Conservation (phyloP, 108 stramenopile species). For the Skeletonema potamos region DNA sequence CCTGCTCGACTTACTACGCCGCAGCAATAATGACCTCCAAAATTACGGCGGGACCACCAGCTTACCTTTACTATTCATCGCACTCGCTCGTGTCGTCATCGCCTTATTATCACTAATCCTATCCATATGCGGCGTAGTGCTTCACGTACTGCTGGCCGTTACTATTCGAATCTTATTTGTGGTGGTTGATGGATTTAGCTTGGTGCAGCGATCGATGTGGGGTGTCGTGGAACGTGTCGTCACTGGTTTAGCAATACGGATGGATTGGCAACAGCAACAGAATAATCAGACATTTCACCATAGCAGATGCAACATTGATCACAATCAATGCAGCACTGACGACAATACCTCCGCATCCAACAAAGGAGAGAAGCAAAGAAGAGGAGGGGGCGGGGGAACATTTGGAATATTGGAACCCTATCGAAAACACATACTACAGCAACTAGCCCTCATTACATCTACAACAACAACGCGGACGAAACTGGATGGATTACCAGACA, state of each 20-base stretch:
- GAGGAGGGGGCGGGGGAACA: background rate
- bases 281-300: background rate
- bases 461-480: conserved; percentile 39
- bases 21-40: background rate
- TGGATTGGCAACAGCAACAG: background rate
- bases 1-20: background rate
- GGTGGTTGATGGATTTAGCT: background rate
- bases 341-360: background rate
- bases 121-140: background rate
- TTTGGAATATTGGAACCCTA: conserved; percentile 7
- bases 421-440: conserved; percentile 10
- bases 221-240: background rate
- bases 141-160: background rate
- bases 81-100: background rate
- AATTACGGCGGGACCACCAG: background rate
- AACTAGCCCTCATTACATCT: background rate
- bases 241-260: background rate
- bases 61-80: background rate
- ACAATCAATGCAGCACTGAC: background rate
- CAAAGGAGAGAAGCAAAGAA: background rate
- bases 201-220: background rate
- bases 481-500: conserved; percentile 30
- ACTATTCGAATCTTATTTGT: background rate
- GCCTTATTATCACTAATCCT: background rate
- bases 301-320: background rate